Conservation (phyloP, 805 yeast species). For the Dipodascus geniculatus region DNA sequence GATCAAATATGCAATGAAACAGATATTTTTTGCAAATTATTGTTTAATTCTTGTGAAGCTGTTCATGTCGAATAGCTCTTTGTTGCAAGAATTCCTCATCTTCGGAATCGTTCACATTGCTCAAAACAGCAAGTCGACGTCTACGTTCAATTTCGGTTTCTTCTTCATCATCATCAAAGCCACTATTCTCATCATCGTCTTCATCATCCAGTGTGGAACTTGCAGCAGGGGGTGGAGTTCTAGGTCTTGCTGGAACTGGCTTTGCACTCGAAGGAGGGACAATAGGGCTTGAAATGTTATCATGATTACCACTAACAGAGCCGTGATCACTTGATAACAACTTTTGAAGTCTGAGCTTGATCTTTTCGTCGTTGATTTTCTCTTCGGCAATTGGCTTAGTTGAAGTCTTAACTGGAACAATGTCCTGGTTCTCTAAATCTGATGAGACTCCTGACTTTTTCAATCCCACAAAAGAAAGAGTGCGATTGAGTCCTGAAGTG, state of each 20-base stretch:
- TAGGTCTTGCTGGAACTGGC: neutral
- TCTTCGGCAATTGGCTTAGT: neutral
- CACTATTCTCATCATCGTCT: constrained; percentile 10
- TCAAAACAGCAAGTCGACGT: constrained; percentile 40
- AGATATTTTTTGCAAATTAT: too few species aligned
- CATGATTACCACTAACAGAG: neutral
- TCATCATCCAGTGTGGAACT: neutral
- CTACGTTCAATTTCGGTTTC: constrained; percentile 58
- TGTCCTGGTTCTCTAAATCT: neutral
- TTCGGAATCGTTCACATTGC: constrained; percentile 16
- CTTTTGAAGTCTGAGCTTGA: neutral
- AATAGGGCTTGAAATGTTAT: too few species aligned
- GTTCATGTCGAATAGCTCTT: neutral
- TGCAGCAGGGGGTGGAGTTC: neutral
- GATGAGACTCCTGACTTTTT: neutral
- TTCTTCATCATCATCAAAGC: constrained; percentile 21
- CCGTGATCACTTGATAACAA: neutral
- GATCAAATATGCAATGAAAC: too few species aligned
- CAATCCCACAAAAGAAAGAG: constrained; percentile 2
- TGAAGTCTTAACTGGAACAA: neutral
- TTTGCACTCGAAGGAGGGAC: neutral
- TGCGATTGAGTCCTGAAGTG: constrained; percentile 4
- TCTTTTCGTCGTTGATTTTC: neutral
- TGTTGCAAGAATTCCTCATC: constrained; percentile 11
- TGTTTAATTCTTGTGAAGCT: neutral